phyloP scores from a whole-genome alignment of 1,284 basidiomycete genomes.

The Cystobasidium sp. region DNA sequence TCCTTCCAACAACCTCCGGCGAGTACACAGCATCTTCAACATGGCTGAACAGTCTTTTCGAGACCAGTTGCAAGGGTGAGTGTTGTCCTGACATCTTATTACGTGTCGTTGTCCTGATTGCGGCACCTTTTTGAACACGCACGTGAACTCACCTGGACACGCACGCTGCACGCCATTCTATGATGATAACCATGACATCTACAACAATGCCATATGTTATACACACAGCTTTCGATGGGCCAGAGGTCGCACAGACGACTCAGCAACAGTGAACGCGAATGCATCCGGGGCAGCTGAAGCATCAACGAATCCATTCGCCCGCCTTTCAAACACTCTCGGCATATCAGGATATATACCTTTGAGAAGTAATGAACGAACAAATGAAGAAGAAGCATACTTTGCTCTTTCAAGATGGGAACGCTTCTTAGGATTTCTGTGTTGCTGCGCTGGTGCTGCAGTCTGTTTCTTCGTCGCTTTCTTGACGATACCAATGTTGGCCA shows the following conservation, averaged over 20 bases:
- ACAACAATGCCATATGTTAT: background rate
- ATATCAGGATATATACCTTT: conserved; percentile 81
- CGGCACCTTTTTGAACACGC: background rate
- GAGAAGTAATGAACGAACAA: conserved; percentile 76
- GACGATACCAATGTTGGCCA: conserved; percentile 75
- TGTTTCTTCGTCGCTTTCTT: conserved; percentile 96
- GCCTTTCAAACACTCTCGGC: conserved; percentile 37
- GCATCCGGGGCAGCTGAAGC: conserved; percentile 10
- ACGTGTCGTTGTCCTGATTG: background rate
- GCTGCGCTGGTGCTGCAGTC: conserved; percentile 83
- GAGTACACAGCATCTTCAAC: background rate
- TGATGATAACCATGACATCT: background rate
- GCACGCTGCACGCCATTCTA: background rate
- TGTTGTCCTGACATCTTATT: background rate
- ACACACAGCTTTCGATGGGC: conserved; percentile 40
- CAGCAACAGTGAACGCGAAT: background rate
- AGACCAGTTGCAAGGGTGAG: conserved; percentile 43
- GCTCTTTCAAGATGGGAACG: conserved; percentile 88
- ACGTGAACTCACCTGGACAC: background rate
- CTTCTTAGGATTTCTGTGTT: conserved; percentile 92
- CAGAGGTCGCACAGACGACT: conserved; percentile 26
- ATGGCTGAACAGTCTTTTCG: conserved; percentile 40
- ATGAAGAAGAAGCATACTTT: conserved; percentile 91
- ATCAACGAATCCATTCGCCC: conserved; percentile 36
- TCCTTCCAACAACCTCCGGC: background rate